Base-by-base conservation (phyloP, 805 yeast genomes). In the Nakazawaea anatomiae region DNA sequence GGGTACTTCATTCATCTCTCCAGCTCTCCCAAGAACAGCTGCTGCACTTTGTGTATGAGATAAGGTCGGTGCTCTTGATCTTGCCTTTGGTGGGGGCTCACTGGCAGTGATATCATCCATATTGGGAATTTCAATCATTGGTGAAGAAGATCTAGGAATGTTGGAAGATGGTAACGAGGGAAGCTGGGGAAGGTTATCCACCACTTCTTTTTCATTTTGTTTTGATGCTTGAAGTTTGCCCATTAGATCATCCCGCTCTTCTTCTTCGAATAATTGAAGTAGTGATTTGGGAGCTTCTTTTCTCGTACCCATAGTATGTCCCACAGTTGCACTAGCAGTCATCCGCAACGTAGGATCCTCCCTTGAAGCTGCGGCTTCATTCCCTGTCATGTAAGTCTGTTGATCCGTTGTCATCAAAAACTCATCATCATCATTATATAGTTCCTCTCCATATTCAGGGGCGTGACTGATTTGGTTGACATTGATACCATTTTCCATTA, bases 221-320 rank as follows among this genome's bases (percentile, higher is more conserved):
- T 18, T 18, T 1, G 46, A 35, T 35, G 42, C 28, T 48, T 53
- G 43, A 48, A 52, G 5, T 53, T 27, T 42, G 39, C 14, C 52
- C 35, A 38, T 38, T 18, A 38, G 10, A 38, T 39, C 52, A 11
- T 8, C 39, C 10, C 31, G 9, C 5, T 47, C 29, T 40, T 61
- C 67, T 30, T 79, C 82, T 56, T 85, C 89, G 62, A 89, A 89
- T 30, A 89, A 65, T 61, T 82, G 82, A 52, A 84, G 67, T 34
- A 89, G 68, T 2, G 94, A 85, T 61, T 80, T 82, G 0, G 96
- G 96, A 0, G 89, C 84, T 40, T 77, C 84, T 43, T 72, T 70
- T 38, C 65, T 65, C 5, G 67, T 60, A 4, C 51, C 51, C 44
- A 48, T 38, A 29, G 51, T 42, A 27, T 44, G 45, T 6, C 52